A percentile compares a stretch with the other conserved stretches of the same genome.
Conservation (phyloP, 1,139 yeast genomes). For the Wickerhamiella infanticola region DNA sequence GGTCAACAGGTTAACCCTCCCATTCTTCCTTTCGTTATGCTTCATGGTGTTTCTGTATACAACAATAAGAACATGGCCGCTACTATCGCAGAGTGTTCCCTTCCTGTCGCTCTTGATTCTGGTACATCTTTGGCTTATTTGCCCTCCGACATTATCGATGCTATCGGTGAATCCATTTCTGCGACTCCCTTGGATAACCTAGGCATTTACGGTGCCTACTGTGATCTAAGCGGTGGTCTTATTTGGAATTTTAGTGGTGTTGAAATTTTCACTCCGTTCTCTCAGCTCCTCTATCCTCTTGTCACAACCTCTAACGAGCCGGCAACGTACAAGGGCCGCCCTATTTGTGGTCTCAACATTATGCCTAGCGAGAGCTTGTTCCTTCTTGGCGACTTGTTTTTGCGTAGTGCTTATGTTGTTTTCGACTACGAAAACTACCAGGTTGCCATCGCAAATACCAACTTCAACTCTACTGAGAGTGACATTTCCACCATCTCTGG, state of each 20-base stretch:
- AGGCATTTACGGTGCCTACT: slow-evolving; percentile 15
- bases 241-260: slow-evolving; percentile 38
- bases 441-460: slow-evolving; percentile 38
- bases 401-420: slow-evolving; percentile 60
- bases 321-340: slow-evolving; percentile 5
- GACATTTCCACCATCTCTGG: not conserved
- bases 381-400: slow-evolving; percentile 56
- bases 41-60: slow-evolving; percentile 9
- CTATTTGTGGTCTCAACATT: slow-evolving; percentile 12
- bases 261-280: slow-evolving; percentile 30
- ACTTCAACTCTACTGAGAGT: slow-evolving; percentile 6
- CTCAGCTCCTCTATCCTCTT: slow-evolving; percentile 19
- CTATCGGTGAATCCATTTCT: slow-evolving; percentile 19
- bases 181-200: slow-evolving; percentile 14
- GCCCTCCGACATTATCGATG: slow-evolving; percentile 27
- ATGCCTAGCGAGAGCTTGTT: slow-evolving; percentile 5
- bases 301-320: slow-evolving; percentile 4
- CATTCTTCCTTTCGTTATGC: slow-evolving; percentile 8
- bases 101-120: slow-evolving; percentile 34
- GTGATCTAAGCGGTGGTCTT: slow-evolving; percentile 15
- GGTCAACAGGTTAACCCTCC: slow-evolving; percentile 5
- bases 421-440: slow-evolving; percentile 50
- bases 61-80: slow-evolving; percentile 7
- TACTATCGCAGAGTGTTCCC: slow-evolving; percentile 8
- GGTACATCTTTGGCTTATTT: slow-evolving; percentile 47